Base-by-base conservation (phyloP, 371 early-diverging fungal genomes). In the Choanephora cucurbitarum region DNA sequence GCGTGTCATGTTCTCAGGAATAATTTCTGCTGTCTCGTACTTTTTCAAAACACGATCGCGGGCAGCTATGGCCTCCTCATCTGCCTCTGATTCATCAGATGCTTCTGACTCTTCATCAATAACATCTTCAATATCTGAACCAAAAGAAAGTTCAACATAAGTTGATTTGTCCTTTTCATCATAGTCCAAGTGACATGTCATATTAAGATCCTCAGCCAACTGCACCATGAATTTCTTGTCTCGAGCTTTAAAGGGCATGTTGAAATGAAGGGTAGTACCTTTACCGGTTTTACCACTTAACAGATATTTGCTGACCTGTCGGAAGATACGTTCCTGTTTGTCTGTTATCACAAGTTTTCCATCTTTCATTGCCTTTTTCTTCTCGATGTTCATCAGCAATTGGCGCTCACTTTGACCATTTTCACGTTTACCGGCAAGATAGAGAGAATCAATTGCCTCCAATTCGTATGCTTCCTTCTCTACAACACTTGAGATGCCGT, bases 401-500 rank as follows among this genome's bases (percentile, higher is more conserved):
- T 68, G 77, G n/a, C 62, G 66, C 48, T 72, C 80, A 42, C 57
- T 56, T 44, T 67, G 68, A 47, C 78, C 72, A 58, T 74, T 63
- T 57, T 64, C 65, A 49, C 69, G 41, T 64, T 87, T 89, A 17
- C 83, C 84, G n/a, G 73, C 72, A 48, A 90, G 55, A 60, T 81
- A 90, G 45, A 79, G 64, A 9, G 70, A 32, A 50, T 90, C 87
- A 7, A 77, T 83, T 6, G 67, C 65, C 54, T 90, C 87, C 8
- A 77, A 68, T 40, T 82, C 78, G 61, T 89, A 91, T 21, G 80
- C 73, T 44, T 90, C 91, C 33, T 77, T 73, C 64, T 93, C 91
- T 44, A 83, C 68, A 5, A 70, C 76, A 17, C 67, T 58, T 15
- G 82, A 80, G 19, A 93, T 72, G 11, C 75, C 79, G 9, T 75